Base-by-base conservation (phyloP, 2,329 filamentous ascomycete genomes). In the Torrubiella hemipterigena region DNA sequence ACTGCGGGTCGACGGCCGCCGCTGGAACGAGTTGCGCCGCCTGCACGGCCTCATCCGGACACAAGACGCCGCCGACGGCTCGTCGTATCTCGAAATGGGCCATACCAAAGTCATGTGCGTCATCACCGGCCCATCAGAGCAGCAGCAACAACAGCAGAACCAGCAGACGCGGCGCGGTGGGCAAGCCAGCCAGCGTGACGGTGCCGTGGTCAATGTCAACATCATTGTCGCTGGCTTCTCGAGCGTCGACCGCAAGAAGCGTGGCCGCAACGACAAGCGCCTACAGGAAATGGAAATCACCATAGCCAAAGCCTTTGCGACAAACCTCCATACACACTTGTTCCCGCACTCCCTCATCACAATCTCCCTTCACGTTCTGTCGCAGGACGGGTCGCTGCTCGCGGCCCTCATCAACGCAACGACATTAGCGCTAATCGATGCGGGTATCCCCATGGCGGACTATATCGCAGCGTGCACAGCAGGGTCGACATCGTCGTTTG, bases 51-150 rank as follows among this genome's bases (percentile, higher is more conserved):
- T 93, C 58, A 86, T 98, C 50, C 82, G 81, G 39, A 95, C 86
- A 2, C 91, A 95, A 57, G 80, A 87, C 38, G 81, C 87, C 30
- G 86, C 87, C 33, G 91, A 96, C 46, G 91, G 91, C 21, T 93
- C 83, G 27, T 84, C 81, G 38, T 94, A 94, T 58, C 75, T 96
- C 36, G 85, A 94, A 53, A 93, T 93, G 79, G 91, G 91, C 46
- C 93, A 96, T 59, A 98, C 91, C 15, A 91, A 94, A 52, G 80
- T 98, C 44, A 83, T 96, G 59, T 95, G 89, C 58, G 85, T 87
- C 16, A 78, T 98, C 29, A 76, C 78, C 2, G 91, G 91, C 0
- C 91, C 91, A 0, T 75, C 73, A 22, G 91, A 98, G 57, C 58
- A 60, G 32, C 56, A 57, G 38, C 43, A 46, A 38, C 49, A 51